Percentiles rank a stretch among this genome's conserved stretches.
Evolutionary conservation across 176 grass and related monocot species (phyloP).

Genomic region (Oryza meridionalis): DNA sequence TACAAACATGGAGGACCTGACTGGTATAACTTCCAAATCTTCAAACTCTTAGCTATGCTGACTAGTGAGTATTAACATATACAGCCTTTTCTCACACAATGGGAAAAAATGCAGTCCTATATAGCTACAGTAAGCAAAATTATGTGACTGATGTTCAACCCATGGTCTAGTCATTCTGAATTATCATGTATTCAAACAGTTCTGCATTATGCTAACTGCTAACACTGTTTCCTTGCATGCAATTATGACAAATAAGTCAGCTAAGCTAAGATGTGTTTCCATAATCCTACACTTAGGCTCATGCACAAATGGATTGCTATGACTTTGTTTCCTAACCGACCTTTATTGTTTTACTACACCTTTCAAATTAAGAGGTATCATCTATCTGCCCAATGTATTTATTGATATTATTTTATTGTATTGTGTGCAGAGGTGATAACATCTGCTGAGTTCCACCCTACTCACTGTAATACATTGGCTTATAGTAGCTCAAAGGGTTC

Average conservation of each 20-base stretch:
- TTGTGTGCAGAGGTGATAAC: slow-evolving; percentile 86
- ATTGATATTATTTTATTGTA: slow-evolving; percentile 47
- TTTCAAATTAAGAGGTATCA: slow-evolving; percentile 13
- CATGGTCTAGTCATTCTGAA: slow-evolving; percentile 2
- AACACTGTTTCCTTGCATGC: slow-evolving; percentile 33
- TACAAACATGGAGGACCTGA: slow-evolving; percentile 91
- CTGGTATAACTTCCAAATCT: slow-evolving; percentile 58
- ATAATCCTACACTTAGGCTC: too few relatives aligned
- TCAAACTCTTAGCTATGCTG: slow-evolving; percentile 27
- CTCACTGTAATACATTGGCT: slow-evolving; percentile 79
- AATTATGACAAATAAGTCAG: not conserved
- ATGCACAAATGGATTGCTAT: too few relatives aligned
- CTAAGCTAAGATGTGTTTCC: slow-evolving; percentile 1
- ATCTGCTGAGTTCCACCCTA: slow-evolving; percentile 91
- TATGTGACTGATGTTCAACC: not conserved
- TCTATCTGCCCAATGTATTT: slow-evolving; percentile 21
- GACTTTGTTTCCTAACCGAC: not conserved
- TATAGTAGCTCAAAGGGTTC: slow-evolving; percentile 97
- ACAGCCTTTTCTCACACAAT: slow-evolving; percentile 15
- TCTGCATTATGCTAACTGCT: not conserved
- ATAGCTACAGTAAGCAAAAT: not conserved
- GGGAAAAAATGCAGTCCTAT: not conserved
- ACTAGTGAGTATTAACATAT: slow-evolving; percentile 4
- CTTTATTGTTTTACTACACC: slow-evolving; percentile 24
- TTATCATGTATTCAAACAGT: slow-evolving; percentile 14